phyloP scores from a whole-genome alignment of 1,139 yeast species.

The Zygoascus meyerae region DNA sequence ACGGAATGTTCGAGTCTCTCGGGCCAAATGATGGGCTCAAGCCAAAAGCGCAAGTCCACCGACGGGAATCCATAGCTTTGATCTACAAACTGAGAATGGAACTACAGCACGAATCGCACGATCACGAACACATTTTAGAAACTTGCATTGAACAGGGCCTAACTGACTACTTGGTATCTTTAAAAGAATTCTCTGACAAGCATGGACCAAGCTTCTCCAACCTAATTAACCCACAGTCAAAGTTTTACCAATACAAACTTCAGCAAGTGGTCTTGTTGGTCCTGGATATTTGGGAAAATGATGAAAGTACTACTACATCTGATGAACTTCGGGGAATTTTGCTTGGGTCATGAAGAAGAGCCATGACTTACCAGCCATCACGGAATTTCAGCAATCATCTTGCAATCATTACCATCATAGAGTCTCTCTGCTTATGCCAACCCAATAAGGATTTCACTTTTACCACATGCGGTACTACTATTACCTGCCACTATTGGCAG shows the following conservation, averaged over 20 bases:
- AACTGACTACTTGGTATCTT: constrained; percentile 4
- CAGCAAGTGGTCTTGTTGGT: background rate
- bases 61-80: constrained; percentile 11
- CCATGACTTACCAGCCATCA: too few species aligned
- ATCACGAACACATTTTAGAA: background rate
- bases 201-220: background rate
- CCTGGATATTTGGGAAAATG: background rate
- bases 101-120: background rate
- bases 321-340: background rate
- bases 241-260: background rate
- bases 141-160: constrained; percentile 5
- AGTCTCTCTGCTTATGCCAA: too few species aligned
- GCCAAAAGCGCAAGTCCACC: constrained; percentile 12
- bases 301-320: background rate
- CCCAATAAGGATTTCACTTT: too few species aligned
- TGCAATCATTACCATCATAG: too few species aligned
- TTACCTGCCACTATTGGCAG: too few species aligned
- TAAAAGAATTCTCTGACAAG: background rate
- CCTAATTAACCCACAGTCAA: background rate
- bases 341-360: too few species aligned
- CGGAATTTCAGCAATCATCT: too few species aligned
- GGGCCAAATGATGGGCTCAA: background rate
- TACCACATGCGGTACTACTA: too few species aligned
- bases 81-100: background rate
- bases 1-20: constrained; percentile 16